Percentiles rank a stretch among this genome's conserved stretches.
Evolutionary conservation across 2,329 filamentous ascomycete genomes (phyloP).

Genomic region (Penicillium brasilianum): DNA sequence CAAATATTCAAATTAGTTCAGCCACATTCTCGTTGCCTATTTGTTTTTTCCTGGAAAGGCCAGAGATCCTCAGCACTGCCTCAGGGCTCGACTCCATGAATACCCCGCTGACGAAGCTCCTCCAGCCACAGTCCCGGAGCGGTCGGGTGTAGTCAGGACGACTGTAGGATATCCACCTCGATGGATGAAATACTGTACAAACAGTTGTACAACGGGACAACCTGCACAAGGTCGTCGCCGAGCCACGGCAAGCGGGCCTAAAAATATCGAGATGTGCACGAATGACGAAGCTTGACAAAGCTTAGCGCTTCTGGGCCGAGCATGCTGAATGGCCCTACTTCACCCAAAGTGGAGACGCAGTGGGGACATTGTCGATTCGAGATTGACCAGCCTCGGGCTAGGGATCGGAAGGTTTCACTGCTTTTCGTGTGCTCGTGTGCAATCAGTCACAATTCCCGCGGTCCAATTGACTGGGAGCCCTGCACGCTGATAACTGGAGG

Average conservation of each 20-base stretch:
- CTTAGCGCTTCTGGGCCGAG: slow-evolving; percentile 18
- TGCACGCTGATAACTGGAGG: background rate
- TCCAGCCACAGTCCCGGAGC: background rate
- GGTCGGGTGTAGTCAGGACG: background rate
- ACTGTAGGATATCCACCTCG: background rate
- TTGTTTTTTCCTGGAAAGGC: background rate
- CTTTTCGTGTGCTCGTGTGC: no score
- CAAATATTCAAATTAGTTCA: background rate
- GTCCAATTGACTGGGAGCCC: background rate
- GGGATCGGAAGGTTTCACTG: slow-evolving; percentile 3
- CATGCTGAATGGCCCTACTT: background rate
- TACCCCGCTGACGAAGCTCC: background rate
- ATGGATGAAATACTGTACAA: background rate
- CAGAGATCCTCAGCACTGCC: background rate
- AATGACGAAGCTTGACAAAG: slow-evolving; percentile 28
- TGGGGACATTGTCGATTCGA: background rate
- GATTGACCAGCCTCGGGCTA: background rate
- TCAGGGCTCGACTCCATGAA: background rate
- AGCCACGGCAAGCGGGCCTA: slow-evolving; percentile 5
- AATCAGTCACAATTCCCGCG: background rate
- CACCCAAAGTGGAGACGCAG: background rate
- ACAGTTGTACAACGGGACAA: background rate
- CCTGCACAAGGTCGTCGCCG: background rate
- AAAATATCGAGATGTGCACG: slow-evolving; percentile 5
- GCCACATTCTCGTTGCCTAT: background rate